phyloP scores from a whole-genome alignment of 768 basidiomycete genomes.

The Hebeloma cylindrosporum region DNA sequence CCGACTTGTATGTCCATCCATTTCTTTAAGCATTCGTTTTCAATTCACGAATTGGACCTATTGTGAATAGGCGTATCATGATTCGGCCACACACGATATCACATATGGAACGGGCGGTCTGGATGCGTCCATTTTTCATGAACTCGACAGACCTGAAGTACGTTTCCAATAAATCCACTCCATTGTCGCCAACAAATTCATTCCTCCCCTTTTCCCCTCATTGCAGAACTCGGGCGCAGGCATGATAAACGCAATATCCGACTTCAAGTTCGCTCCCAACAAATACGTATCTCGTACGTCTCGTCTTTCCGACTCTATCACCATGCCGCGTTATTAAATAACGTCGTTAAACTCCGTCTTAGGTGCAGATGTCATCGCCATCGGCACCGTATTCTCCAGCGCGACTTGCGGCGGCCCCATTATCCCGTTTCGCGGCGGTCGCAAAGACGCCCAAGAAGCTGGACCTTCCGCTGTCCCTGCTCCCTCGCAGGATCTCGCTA shows the following conservation, averaged over 20 bases:
- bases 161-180: too few relatives aligned
- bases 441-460: conserved; percentile 40
- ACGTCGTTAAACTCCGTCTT: not conserved
- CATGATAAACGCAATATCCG: conserved; percentile 34
- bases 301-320: not conserved
- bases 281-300: conserved; percentile 42
- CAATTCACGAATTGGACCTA: too few relatives aligned
- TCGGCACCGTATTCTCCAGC: conserved; percentile 37
- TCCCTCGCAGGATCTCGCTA: conserved; percentile 36
- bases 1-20: too few relatives aligned
- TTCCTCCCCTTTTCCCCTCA: too few relatives aligned
- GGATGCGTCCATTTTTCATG: conserved; percentile 12
- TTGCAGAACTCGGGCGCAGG: conserved; percentile 40
- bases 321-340: too few relatives aligned
- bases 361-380: conserved; percentile 45
- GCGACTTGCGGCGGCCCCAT: conserved; percentile 44
- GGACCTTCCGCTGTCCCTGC: conserved; percentile 41
- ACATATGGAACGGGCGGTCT: conserved; percentile 10
- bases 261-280: conserved; percentile 36
- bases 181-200: not conserved
- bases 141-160: conserved; percentile 10
- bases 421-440: conserved; percentile 42
- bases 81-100: conserved; percentile 8
- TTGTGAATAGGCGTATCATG: too few relatives aligned
- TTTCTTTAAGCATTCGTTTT: too few relatives aligned